A percentile compares a stretch with the other conserved stretches of the same genome.
Conservation (phyloP, 2,329 filamentous ascomycete genomes). For the Penicillium glabrum region DNA sequence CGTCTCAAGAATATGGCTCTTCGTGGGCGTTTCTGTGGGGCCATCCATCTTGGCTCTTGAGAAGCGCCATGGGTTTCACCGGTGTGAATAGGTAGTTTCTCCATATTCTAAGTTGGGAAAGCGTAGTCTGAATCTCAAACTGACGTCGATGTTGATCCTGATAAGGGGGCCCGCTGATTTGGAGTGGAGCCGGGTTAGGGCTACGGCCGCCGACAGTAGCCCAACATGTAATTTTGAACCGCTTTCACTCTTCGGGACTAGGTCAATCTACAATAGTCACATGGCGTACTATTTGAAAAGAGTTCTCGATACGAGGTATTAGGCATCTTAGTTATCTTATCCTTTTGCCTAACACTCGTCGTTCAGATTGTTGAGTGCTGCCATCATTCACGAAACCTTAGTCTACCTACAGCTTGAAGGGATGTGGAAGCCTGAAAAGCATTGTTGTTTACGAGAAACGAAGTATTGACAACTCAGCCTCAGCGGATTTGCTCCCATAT, state of each 20-base stretch:
- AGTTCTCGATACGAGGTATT: no score
- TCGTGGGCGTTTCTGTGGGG: not conserved
- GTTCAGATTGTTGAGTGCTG: no score
- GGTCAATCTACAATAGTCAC: no score
- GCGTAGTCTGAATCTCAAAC: not conserved
- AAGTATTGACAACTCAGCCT: no score
- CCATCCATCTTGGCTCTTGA: not conserved
- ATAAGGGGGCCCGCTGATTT: not conserved
- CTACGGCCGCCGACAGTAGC: not conserved
- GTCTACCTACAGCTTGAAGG: no score
- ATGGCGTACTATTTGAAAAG: no score
- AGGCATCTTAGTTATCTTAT: no score
- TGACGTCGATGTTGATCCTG: conserved; percentile 2
- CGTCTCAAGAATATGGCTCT: conserved; percentile 2
- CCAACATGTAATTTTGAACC: not conserved
- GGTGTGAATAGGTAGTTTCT: conserved; percentile 21
- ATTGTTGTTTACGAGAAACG: no score
- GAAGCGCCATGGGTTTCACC: conserved; percentile 4
- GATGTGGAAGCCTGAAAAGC: no score
- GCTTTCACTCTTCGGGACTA: not conserved
- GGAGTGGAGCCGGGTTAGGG: not conserved
- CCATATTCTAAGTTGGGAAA: conserved; percentile 9
- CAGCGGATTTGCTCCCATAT: no score
- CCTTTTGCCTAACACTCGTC: no score
- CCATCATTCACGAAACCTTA: no score